These are phyloP conservation scores for Areca catechu DNA, from an alignment of 176 grass and related monocot genomes.

Conservation along the genomic window DNA sequence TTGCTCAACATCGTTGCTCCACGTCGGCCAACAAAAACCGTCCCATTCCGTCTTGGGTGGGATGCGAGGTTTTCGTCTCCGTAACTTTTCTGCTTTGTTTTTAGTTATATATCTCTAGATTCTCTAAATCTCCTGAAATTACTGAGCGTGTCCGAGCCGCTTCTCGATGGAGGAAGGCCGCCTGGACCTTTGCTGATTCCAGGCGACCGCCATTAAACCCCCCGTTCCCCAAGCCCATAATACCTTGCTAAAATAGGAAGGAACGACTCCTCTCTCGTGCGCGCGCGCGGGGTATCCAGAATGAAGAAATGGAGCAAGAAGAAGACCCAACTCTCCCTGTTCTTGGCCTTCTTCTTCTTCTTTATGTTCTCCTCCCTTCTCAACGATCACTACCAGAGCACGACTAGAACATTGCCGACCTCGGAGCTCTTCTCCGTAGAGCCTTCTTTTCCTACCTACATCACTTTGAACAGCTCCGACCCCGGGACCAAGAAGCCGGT, in stretches of 20 bases:
- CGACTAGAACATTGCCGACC: neutral
- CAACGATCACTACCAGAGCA: neutral
- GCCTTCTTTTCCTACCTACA: constrained; percentile 2
- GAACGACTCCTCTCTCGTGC: neutral
- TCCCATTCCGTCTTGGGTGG: no score
- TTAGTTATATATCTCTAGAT: no score
- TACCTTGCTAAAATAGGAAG: neutral
- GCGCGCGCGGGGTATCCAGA: neutral
- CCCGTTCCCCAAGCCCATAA: neutral
- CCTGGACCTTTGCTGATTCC: no score
- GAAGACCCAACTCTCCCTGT: constrained; percentile 5
- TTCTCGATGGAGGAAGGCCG: no score
- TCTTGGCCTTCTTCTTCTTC: neutral
- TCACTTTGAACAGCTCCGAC: neutral
- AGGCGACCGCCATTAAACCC: neutral
- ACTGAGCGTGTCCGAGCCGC: no score
- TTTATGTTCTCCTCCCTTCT: neutral
- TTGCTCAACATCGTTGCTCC: no score
- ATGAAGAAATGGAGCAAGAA: neutral
- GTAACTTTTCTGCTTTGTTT: no score
- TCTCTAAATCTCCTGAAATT: no score
- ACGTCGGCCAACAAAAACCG: no score
- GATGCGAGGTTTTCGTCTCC: no score
- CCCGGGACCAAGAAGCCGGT: no score
- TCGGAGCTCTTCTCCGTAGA: neutral